phyloP scores from a whole-genome alignment of 805 yeast genomes.

The Candida ficus region DNA sequence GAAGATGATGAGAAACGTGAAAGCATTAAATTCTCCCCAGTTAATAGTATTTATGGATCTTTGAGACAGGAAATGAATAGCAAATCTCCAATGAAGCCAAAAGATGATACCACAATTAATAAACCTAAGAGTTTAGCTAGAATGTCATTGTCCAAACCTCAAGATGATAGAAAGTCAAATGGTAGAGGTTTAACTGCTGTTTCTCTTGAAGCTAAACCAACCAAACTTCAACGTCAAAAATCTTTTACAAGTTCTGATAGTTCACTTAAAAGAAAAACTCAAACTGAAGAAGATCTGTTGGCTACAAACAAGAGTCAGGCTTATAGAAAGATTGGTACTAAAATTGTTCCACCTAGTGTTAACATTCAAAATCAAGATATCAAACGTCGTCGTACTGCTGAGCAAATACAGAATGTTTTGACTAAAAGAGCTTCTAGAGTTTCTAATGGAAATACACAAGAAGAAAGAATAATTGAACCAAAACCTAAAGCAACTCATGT shows the following conservation, averaged over 20 bases:
- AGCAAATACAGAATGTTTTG: slow-evolving; percentile 16
- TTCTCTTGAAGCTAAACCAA: slow-evolving; percentile 14
- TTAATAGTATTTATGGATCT: slow-evolving; percentile 23
- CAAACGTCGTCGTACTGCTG: slow-evolving; percentile 25
- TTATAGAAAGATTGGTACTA: slow-evolving; percentile 21
- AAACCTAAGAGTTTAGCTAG: slow-evolving; percentile 19
- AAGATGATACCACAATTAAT: background rate
- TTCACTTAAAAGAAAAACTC: slow-evolving; percentile 14
- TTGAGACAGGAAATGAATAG: slow-evolving; percentile 23
- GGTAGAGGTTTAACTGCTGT: slow-evolving; percentile 19
- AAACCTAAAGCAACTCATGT: slow-evolving; percentile 9
- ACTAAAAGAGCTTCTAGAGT: slow-evolving; percentile 24
- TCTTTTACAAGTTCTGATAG: slow-evolving; percentile 14
- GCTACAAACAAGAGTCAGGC: slow-evolving; percentile 11
- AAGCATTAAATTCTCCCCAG: slow-evolving; percentile 23
- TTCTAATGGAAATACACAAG: slow-evolving; percentile 11
- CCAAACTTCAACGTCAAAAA: slow-evolving; percentile 16
- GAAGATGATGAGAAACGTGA: slow-evolving; percentile 13
- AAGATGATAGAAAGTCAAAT: slow-evolving; percentile 18
- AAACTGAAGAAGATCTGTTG: slow-evolving; percentile 17
- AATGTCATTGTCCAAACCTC: slow-evolving; percentile 19
- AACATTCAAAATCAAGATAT: slow-evolving; percentile 18
- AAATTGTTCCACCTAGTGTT: slow-evolving; percentile 19
- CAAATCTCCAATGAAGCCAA: slow-evolving; percentile 8
- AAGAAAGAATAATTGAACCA: slow-evolving; percentile 1